phyloP scores from a whole-genome alignment of 202 grass and related monocot genomes.

The Alloteropsis angusta region DNA sequence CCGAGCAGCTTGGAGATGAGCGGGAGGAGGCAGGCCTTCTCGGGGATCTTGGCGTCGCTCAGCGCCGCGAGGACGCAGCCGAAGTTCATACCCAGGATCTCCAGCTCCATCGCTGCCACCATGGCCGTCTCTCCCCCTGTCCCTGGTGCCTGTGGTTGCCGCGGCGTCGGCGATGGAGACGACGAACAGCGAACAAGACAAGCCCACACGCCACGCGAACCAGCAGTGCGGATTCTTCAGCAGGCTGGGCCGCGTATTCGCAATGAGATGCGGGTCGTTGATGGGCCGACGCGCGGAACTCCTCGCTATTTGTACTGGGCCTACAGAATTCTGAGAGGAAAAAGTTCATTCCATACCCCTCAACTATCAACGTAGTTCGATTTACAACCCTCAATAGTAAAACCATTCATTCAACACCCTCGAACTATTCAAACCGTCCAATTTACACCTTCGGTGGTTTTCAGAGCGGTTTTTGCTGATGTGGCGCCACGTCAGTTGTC shows the following conservation, averaged over 20 bases:
- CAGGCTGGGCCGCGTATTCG: neutral
- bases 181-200: neutral
- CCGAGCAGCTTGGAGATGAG: constrained; percentile 87
- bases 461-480: too few relatives aligned
- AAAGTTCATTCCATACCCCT: too few relatives aligned
- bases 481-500: too few relatives aligned
- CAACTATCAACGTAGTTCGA: too few relatives aligned
- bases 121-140: neutral
- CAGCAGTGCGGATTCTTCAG: neutral
- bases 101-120: constrained; percentile 53
- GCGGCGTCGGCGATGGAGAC: neutral
- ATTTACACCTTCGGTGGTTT: too few relatives aligned
- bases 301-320: neutral
- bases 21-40: constrained; percentile 70
- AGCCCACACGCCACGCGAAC: neutral
- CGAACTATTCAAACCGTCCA: too few relatives aligned
- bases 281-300: neutral
- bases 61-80: constrained; percentile 67
- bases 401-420: too few relatives aligned
- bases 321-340: neutral
- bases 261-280: neutral
- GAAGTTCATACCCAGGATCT: constrained; percentile 89
- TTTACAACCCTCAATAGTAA: too few relatives aligned
- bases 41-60: constrained; percentile 50
- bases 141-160: neutral